Evolutionary conservation across 1,139 yeast genomes (phyloP).

Genomic region (Yamadazyma diospyri): DNA sequence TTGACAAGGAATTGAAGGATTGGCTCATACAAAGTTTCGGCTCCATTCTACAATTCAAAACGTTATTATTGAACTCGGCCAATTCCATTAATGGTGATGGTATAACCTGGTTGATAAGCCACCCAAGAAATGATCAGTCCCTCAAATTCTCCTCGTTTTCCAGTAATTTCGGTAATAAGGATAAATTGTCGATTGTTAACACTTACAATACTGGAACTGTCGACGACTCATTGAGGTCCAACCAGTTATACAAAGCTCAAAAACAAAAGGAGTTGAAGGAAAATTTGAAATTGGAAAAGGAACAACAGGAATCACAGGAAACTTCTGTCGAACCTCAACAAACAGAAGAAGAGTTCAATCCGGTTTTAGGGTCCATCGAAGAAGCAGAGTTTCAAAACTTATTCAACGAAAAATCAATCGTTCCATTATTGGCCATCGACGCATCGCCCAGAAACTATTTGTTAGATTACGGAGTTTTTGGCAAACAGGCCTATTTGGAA

Average conservation of each 20-base stretch:
- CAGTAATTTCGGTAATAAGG: constrained; percentile 26
- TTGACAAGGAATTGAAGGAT: constrained; percentile 30
- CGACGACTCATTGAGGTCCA: constrained; percentile 49
- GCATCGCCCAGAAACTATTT: constrained; percentile 68
- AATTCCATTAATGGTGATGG: constrained; percentile 72
- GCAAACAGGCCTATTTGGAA: constrained; percentile 63
- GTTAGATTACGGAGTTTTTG: constrained; percentile 72
- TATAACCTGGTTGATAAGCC: constrained; percentile 69
- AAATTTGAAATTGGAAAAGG: constrained; percentile 20
- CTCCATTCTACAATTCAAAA: constrained; percentile 62
- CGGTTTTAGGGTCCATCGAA: constrained; percentile 34
- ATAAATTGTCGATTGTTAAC: constrained; percentile 58
- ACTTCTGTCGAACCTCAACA: constrained; percentile 4
- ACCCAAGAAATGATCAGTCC: constrained; percentile 26
- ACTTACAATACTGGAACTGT: constrained; percentile 77
- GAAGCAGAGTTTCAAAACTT: constrained; percentile 41
- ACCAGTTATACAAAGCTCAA: constrained; percentile 42
- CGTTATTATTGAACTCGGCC: constrained; percentile 59
- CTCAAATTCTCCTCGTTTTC: constrained; percentile 10
- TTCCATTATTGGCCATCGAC: constrained; percentile 67
- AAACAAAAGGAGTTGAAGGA: constrained; percentile 32
- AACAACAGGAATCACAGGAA: constrained; percentile 15
- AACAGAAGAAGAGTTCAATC: constrained; percentile 11
- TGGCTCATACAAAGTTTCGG: constrained; percentile 61
- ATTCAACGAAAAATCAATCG: constrained; percentile 41